Conservation (phyloP, 176 grass and related monocot genomes). For the Cenchrus fungigraminus region DNA sequence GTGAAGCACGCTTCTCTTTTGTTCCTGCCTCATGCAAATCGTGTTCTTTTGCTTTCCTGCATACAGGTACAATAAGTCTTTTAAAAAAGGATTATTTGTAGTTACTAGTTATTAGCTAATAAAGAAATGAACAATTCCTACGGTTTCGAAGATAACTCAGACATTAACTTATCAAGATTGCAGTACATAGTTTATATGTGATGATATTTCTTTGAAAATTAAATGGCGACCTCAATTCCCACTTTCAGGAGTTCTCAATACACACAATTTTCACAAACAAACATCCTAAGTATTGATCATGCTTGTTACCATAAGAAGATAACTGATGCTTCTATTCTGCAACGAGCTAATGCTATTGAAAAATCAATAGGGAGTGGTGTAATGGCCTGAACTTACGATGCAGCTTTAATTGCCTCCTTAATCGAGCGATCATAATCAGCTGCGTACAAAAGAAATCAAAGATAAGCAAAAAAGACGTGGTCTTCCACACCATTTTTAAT, state of each 20-base stretch:
- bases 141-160: not conserved
- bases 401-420: slow-evolving; percentile 71
- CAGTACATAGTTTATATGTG: not conserved
- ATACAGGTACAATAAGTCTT: slow-evolving; percentile 18
- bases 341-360: not conserved
- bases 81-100: slow-evolving; percentile 28
- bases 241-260: not conserved
- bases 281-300: not conserved
- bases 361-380: slow-evolving; percentile 10
- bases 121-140: not conserved
- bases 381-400: slow-evolving; percentile 65
- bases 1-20: slow-evolving; percentile 30
- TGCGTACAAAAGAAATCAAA: slow-evolving; percentile 54
- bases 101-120: not conserved
- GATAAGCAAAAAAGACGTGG: slow-evolving; percentile 6
- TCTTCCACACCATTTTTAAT: not conserved
- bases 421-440: slow-evolving; percentile 88
- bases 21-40: slow-evolving; percentile 32
- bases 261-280: not conserved
- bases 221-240: not conserved
- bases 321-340: not conserved
- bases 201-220: slow-evolving; percentile 10
- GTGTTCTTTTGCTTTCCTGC: slow-evolving; percentile 53
- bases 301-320: slow-evolving; percentile 18
- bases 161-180: slow-evolving; percentile 6